These are phyloP conservation scores for Silene uniflora DNA, from an alignment of 148 eudicot species.

Conservation along the genomic window DNA sequence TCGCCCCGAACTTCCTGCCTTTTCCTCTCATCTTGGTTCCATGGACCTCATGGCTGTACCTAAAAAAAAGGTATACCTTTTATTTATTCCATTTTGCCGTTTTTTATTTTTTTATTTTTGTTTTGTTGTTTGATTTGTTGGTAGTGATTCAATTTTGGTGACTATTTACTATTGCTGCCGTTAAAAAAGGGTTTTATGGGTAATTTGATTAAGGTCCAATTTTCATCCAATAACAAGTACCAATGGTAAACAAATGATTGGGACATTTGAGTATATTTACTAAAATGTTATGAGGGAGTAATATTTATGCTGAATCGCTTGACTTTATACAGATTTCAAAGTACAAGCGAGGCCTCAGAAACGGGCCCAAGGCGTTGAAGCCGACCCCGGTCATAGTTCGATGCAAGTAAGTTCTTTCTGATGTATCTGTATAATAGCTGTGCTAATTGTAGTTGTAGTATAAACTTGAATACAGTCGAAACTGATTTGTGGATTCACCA, in stretches of 20 bases:
- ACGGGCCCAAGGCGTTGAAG: slow-evolving; percentile 56
- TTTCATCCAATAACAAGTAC: no score
- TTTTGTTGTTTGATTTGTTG: no score
- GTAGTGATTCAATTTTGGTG: no score
- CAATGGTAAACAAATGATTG: no score
- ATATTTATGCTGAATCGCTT: background rate
- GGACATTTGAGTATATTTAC: no score
- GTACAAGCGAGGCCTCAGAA: slow-evolving; percentile 50
- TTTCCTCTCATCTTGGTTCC: slow-evolving; percentile 39
- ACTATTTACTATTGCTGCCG: no score
- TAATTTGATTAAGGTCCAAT: no score
- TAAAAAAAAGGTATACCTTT: slow-evolving; percentile 43
- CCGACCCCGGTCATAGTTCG: slow-evolving; percentile 84
- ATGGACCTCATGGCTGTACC: slow-evolving; percentile 90
- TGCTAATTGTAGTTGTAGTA: background rate
- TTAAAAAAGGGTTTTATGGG: no score
- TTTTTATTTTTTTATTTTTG: no score
- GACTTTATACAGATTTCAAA: slow-evolving; percentile 42
- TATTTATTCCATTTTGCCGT: no score
- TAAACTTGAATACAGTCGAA: background rate
- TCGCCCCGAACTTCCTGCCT: slow-evolving; percentile 33
- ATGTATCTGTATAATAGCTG: no score
- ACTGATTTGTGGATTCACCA: background rate
- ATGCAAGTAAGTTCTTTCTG: slow-evolving; percentile 34
- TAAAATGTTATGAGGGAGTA: no score